Conservation (phyloP, 2,329 filamentous ascomycete species). For the Paracorniculantispora psalliotae region DNA sequence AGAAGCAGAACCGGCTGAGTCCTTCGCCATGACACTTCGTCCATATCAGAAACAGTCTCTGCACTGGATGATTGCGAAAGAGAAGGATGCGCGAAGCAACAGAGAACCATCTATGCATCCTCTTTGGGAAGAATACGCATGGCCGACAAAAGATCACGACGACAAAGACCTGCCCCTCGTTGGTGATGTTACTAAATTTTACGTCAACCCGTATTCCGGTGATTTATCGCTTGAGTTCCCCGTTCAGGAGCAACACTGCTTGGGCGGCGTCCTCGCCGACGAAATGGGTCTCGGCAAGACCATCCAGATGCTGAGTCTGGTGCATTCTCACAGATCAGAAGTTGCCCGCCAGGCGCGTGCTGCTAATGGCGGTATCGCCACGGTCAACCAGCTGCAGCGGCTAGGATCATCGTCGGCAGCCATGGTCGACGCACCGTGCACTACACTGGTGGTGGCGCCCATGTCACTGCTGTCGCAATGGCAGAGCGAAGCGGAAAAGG, state of each 20-base stretch:
- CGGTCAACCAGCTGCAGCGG: constrained; percentile 58
- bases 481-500: constrained; percentile 91
- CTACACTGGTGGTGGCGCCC: constrained; percentile 90
- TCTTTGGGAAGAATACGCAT: constrained; percentile 91
- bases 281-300: constrained; percentile 99
- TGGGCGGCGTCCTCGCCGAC: constrained; percentile 89
- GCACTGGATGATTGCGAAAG: constrained; percentile 94
- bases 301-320: constrained; percentile 93
- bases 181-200: constrained; percentile 68
- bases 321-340: constrained; percentile 75
- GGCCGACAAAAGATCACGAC: constrained; percentile 83
- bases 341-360: constrained; percentile 36
- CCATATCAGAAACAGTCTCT: constrained; percentile 95
- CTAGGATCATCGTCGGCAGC: constrained; percentile 52
- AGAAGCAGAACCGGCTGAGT: constrained; percentile 74
- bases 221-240: constrained; percentile 91
- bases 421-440: constrained; percentile 70
- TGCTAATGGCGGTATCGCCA: constrained; percentile 27
- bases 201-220: constrained; percentile 95
- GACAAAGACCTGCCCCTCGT: constrained; percentile 67
- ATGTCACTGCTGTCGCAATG: constrained; percentile 97
- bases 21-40: constrained; percentile 76
- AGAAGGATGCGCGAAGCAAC: constrained; percentile 69
- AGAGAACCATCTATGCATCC: constrained; percentile 87
- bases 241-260: constrained; percentile 86